Conservation (phyloP, 192 early-diverging fungal species). For the Linnemannia schmuckeri region DNA sequence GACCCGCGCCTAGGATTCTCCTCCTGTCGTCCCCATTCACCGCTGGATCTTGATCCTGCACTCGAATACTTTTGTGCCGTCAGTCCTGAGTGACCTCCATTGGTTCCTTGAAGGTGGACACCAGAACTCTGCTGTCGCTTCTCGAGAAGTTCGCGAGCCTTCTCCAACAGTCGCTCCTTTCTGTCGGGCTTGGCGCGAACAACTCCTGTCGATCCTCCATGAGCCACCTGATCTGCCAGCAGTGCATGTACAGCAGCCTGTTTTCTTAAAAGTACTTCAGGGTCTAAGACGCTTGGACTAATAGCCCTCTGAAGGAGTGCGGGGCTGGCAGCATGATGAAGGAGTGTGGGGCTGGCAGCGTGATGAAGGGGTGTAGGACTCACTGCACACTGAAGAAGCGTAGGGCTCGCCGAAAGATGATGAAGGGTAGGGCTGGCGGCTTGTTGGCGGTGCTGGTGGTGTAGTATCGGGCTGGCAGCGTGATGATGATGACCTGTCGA, state of each 20-base stretch:
- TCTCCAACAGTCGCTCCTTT: slow-evolving; percentile 21
- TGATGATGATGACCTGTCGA: not conserved
- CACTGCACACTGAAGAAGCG: not conserved
- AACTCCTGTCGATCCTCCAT: not conserved
- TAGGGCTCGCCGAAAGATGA: not conserved
- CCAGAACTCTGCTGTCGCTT: slow-evolving; percentile 28
- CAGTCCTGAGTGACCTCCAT: not conserved
- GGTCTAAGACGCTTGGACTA: slow-evolving; percentile 15
- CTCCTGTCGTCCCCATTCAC: not conserved
- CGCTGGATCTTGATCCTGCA: not conserved
- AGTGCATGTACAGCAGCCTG: slow-evolving; percentile 9
- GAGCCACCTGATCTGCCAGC: not conserved
- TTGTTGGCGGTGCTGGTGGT: not conserved
- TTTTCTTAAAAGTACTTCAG: slow-evolving; percentile 2
- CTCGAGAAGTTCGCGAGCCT: slow-evolving; percentile 28
- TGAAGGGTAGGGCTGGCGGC: not conserved
- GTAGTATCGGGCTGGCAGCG: not conserved
- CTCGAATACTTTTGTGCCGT: not conserved
- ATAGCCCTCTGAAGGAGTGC: not conserved
- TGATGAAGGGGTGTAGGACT: not conserved
- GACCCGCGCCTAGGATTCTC: not conserved
- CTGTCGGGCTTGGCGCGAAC: slow-evolving; percentile 3
- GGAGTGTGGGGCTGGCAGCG: not conserved
- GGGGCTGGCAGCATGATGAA: not conserved
- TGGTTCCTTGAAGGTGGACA: not conserved